A percentile compares a stretch with the other conserved stretches of the same genome.
Conservation (phyloP, 768 basidiomycete genomes). For the Polyporus arcularius region DNA sequence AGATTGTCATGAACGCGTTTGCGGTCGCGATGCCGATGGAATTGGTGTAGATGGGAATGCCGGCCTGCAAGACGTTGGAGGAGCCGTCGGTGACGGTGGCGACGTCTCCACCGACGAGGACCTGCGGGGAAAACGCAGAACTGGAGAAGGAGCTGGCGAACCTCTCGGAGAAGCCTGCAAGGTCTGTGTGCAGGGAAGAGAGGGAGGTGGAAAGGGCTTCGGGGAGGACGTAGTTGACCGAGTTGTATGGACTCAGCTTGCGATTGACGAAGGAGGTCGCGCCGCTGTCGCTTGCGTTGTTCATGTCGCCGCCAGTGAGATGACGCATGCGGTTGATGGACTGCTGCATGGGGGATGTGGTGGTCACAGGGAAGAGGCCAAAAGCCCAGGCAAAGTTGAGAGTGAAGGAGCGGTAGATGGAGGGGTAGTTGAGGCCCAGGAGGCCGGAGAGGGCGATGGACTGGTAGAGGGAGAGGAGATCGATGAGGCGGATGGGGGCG, state of each 20-base stretch:
- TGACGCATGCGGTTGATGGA: conserved; percentile 84
- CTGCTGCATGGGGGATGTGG: conserved; percentile 61
- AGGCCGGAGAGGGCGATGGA: conserved; percentile 78
- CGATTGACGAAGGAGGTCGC: conserved; percentile 81
- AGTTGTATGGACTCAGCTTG: conserved; percentile 77
- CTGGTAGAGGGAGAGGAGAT: conserved; percentile 83
- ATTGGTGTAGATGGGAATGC: conserved; percentile 82
- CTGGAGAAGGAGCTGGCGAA: not conserved
- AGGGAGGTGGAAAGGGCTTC: conserved; percentile 13
- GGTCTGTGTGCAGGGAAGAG: conserved; percentile 21
- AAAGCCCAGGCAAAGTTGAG: conserved; percentile 90
- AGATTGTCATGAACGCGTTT: conserved; percentile 91
- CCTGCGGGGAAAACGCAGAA: not conserved
- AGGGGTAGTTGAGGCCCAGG: conserved; percentile 85
- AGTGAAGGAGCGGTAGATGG: conserved; percentile 76
- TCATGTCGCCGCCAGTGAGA: conserved; percentile 75
- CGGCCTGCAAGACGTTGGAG: conserved; percentile 71
- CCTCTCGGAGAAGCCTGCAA: conserved; percentile 3
- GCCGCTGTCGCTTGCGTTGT: conserved; percentile 55
- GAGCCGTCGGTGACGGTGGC: conserved; percentile 65
- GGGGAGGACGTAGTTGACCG: conserved; percentile 10
- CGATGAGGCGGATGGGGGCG: conserved; percentile 76
- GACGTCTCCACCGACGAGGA: conserved; percentile 41
- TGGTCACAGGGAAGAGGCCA: conserved; percentile 63
- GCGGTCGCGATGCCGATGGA: conserved; percentile 76